Conservation (phyloP, 148 eudicot species). For the Polygonum aviculare region DNA sequence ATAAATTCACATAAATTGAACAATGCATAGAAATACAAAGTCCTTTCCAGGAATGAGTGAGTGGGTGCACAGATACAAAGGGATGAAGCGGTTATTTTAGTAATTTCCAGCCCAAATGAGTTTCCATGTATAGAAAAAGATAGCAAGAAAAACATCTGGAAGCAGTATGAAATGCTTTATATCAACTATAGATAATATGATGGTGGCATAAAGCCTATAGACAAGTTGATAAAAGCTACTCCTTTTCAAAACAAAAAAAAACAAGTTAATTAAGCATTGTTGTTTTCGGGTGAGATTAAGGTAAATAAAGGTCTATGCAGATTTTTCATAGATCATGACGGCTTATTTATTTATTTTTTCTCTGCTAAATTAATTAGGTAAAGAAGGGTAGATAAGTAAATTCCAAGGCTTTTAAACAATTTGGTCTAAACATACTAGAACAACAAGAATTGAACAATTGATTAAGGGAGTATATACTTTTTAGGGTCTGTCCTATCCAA, state of each 20-base stretch:
- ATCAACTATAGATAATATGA: background rate
- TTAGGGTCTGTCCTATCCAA: conserved; percentile 61
- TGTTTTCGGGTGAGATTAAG: no score
- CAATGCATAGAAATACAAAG: background rate
- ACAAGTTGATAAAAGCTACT: background rate
- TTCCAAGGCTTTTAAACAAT: no score
- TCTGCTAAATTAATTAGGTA: no score
- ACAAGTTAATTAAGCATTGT: no score
- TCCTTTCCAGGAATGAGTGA: background rate
- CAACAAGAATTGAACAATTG: no score
- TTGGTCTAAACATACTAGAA: no score
- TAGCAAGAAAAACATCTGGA: background rate
- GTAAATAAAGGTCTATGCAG: no score
- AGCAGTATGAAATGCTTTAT: background rate
- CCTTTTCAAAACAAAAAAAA: no score
- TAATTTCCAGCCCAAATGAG: background rate
- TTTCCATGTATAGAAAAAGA: background rate
- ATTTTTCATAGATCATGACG: no score
- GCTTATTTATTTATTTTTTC: no score
- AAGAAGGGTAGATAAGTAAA: no score
- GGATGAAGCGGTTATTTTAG: background rate
- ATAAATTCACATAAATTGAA: background rate
- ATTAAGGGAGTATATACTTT: conserved; percentile 29
- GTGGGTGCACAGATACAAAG: background rate
- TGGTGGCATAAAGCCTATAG: background rate